Percentiles rank a stretch among this genome's conserved stretches.
Conservation (phyloP, 1,284 basidiomycete genomes). For the Phlebopus sp. region DNA sequence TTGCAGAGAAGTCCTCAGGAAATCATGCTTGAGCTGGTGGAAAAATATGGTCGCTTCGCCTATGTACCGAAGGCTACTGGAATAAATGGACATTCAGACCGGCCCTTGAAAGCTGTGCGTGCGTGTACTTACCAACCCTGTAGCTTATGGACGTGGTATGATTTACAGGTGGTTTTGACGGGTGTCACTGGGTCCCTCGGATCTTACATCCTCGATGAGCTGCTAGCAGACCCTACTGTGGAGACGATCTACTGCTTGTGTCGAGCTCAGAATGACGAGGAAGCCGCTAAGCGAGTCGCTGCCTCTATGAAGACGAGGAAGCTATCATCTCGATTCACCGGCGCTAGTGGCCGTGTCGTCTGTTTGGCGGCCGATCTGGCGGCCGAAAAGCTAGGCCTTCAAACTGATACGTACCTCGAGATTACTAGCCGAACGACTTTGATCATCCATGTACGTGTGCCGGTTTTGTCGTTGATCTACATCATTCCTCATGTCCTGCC, state of each 20-base stretch:
- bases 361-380: conserved; percentile 46
- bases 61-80: not conserved
- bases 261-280: conserved; percentile 40
- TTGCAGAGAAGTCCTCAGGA: conserved; percentile 12
- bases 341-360: conserved; percentile 31
- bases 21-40: conserved; percentile 24
- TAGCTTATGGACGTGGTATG: not conserved
- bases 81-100: not conserved
- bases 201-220: conserved; percentile 51
- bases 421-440: conserved; percentile 38
- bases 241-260: conserved; percentile 51
- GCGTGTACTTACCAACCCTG: not conserved
- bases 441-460: conserved; percentile 47
- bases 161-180: conserved; percentile 43
- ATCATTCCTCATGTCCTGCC: not conserved
- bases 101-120: conserved; percentile 19
- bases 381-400: conserved; percentile 40
- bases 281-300: conserved; percentile 36
- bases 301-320: conserved; percentile 34
- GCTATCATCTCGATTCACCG: conserved; percentile 17
- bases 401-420: conserved; percentile 34
- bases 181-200: conserved; percentile 64
- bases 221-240: conserved; percentile 38
- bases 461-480: conserved; percentile 9
- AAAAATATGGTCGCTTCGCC: conserved; percentile 25